Base-by-base conservation (phyloP, 108 stramenopile species). In the Epithemia pelagica region DNA sequence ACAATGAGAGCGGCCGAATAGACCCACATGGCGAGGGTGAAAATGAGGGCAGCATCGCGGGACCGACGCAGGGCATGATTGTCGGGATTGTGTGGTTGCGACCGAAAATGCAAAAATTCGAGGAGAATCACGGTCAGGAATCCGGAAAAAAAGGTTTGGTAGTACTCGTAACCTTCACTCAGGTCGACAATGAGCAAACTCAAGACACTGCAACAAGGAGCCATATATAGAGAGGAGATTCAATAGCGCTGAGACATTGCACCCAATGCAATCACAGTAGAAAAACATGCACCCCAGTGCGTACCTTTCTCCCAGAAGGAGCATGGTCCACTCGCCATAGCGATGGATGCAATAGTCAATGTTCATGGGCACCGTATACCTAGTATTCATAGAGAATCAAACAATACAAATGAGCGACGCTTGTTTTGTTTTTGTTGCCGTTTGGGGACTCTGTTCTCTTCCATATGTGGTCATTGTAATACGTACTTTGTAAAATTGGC, bases 251-350 rank as follows among this genome's bases (percentile, higher is more conserved):
- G 18, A 52, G 10, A 10, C 18, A 25, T 68, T 65, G 1, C 27
- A 71, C 19, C 58, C 52, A 56, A 65, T 68, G 24, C 68, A 32
- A 30, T 25, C 25, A 29, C 30, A 64, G 21, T 0, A 5, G 22
- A 26, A 5, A 18, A 26, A 0, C 28, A 29, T 58, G 28, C 52
- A 87, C 54, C 10, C 84, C 66, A 56, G 69, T n/a, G n/a, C 37
- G 5, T 46, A 15, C 37, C 37, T 72, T 60, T 90, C 89, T 0
- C 89, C 89, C 22, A 90, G 68, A 81, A 90, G 80, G 21, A 90
- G 66, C 84, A 90, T 82, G 29, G 61, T 79, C 83, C 81, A 87
- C 66, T 90, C 89, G 8, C 89, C 89, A 31, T 81, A 81, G 2
- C 89, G 76, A 74, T 90, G 89, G 31, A 84, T 85, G 55, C 52